phyloP scores from a whole-genome alignment of 192 early-diverging fungal genomes.

The Backusella liffmaniae region DNA sequence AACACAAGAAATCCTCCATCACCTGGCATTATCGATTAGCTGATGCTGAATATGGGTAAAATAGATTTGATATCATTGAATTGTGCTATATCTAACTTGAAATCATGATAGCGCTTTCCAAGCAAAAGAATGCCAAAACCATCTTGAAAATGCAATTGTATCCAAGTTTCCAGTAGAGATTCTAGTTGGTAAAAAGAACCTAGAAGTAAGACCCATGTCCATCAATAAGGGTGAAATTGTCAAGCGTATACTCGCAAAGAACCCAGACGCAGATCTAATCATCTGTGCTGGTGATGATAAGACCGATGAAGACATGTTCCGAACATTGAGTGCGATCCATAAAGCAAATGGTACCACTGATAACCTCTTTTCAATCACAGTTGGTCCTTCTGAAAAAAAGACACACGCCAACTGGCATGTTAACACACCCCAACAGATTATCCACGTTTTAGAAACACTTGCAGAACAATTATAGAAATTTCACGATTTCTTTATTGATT shows the following conservation, averaged over 20 bases:
- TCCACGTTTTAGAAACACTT: slow-evolving; percentile 11
- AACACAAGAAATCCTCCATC: slow-evolving; percentile 88
- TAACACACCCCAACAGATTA: slow-evolving; percentile 21
- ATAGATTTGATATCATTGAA: neutral
- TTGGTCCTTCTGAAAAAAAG: slow-evolving; percentile 89
- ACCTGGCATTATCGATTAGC: slow-evolving; percentile 98
- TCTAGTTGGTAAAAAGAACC: slow-evolving; percentile 95
- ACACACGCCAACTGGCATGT: slow-evolving; percentile 90
- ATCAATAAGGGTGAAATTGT: slow-evolving; percentile 99
- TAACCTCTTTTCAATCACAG: slow-evolving; percentile 69
- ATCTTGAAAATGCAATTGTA: slow-evolving; percentile 86
- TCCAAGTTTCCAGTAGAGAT: slow-evolving; percentile 94
- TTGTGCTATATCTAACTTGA: neutral
- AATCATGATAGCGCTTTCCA: slow-evolving; percentile 66
- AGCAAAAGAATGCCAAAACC: slow-evolving; percentile 96
- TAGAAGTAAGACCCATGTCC: slow-evolving; percentile 89
- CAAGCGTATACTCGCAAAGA: slow-evolving; percentile 68
- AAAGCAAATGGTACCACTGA: neutral
- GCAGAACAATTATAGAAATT: neutral
- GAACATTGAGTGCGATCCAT: slow-evolving; percentile 5
- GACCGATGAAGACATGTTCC: slow-evolving; percentile 99
- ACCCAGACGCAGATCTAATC: slow-evolving; percentile 80
- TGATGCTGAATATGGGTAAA: slow-evolving; percentile 87
- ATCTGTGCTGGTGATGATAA: slow-evolving; percentile 98
- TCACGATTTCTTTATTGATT: neutral